These are phyloP conservation scores for Nothophaeocryptopus gaeumannii DNA, from an alignment of 2,329 filamentous ascomycete genomes.

Conservation along the genomic window DNA sequence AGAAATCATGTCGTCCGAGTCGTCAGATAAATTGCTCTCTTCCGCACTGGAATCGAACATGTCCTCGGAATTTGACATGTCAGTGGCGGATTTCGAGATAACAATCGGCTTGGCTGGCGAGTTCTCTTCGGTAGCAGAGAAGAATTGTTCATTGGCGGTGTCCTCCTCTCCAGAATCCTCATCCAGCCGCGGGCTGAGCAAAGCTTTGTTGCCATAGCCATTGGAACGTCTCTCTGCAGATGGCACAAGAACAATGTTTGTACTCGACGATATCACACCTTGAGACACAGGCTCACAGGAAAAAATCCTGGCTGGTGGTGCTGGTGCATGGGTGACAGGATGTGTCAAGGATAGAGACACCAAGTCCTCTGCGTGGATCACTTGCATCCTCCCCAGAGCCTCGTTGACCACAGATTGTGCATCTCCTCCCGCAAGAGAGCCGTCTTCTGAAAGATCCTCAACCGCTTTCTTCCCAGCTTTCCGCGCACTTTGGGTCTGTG, in stretches of 20 bases:
- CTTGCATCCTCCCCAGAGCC: constrained; percentile 67
- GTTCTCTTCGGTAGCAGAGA: constrained; percentile 79
- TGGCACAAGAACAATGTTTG: constrained; percentile 77
- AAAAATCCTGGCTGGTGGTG: constrained; percentile 81
- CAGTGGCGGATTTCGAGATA: constrained; percentile 36
- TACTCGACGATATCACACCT: constrained; percentile 71
- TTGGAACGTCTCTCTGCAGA: constrained; percentile 55
- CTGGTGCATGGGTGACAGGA: constrained; percentile 78
- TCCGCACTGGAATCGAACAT: constrained; percentile 62
- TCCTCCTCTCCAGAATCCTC: constrained; percentile 51
- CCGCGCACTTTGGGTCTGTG: constrained; percentile 17
- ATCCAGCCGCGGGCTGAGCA: constrained; percentile 33
- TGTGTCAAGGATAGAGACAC: constrained; percentile 78
- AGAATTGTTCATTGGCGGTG: constrained; percentile 86
- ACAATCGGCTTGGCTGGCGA: constrained; percentile 40
- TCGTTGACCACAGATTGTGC: constrained; percentile 56
- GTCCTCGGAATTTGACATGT: constrained; percentile 46
- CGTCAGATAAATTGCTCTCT: constrained; percentile 80
- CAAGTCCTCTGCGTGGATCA: constrained; percentile 82
- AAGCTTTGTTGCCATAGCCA: constrained; percentile 20
- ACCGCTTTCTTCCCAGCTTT: constrained; percentile 25
- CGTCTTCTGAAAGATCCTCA: constrained; percentile 16
- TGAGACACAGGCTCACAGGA: constrained; percentile 95
- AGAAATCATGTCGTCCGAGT: constrained; percentile 92
- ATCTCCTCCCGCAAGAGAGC: constrained; percentile 16